Evolutionary conservation across 495 filamentous ascomycete genomes (phyloP).

Genomic region (Neurospora sp.): DNA sequence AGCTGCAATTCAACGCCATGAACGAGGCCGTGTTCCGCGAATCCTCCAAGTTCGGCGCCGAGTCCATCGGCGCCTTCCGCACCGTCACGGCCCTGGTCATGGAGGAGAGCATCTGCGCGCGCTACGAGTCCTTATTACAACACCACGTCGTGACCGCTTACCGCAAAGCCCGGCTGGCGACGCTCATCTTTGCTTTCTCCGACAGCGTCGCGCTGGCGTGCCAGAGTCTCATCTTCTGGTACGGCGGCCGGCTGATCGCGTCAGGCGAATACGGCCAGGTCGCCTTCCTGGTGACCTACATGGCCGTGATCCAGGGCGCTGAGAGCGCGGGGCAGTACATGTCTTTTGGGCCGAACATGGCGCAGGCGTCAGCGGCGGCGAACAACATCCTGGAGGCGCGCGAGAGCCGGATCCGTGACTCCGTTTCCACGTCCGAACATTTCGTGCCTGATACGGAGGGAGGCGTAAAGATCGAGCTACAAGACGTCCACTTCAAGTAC

Average conservation of each 20-base stretch:
- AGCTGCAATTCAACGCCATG: constrained; percentile 47
- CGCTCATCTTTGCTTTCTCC: constrained; percentile 37
- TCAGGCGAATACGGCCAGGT: constrained; percentile 27
- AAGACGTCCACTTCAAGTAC: constrained; percentile 51
- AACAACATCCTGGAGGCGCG: constrained; percentile 37
- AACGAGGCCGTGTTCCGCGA: constrained; percentile 48
- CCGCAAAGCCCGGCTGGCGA: constrained; percentile 32
- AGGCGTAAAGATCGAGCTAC: constrained; percentile 45
- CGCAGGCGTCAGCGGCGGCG: constrained; percentile 35
- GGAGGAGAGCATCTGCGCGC: constrained; percentile 41
- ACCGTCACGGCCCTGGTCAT: constrained; percentile 48
- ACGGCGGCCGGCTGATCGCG: constrained; percentile 33
- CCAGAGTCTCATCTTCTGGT: constrained; percentile 42
- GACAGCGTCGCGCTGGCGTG: constrained; percentile 33
- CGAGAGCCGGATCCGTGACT: constrained; percentile 18
- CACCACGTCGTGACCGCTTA: constrained; percentile 31
- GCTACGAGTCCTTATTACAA: constrained; percentile 31
- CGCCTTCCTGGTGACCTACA: constrained; percentile 36
- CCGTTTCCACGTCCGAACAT: constrained; percentile 6
- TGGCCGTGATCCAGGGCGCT: constrained; percentile 40
- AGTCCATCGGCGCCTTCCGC: constrained; percentile 48
- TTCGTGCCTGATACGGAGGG: constrained; percentile 29
- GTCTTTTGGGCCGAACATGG: constrained; percentile 39
- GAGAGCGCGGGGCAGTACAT: constrained; percentile 36
- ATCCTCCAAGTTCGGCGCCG: constrained; percentile 49